phyloP scores from a whole-genome alignment of 768 basidiomycete genomes.

The Termitomyces sp. region DNA sequence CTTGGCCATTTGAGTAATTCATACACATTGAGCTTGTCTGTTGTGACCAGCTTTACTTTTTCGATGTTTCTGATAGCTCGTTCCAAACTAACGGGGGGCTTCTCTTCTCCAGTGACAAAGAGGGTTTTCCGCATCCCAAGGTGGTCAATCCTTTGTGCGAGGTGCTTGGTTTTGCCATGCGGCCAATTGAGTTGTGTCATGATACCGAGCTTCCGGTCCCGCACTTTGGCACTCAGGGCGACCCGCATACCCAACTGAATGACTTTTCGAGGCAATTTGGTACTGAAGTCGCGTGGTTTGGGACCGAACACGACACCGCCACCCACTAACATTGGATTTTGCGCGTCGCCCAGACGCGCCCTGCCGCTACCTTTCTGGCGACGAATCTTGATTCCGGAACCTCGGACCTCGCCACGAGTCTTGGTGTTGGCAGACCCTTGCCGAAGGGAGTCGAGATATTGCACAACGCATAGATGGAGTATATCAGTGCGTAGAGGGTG shows the following conservation, averaged over 20 bases:
- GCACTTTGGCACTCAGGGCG: conserved; percentile 81
- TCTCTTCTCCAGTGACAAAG: conserved; percentile 67
- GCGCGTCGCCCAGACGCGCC: conserved; percentile 87
- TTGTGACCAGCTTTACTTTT: conserved; percentile 61
- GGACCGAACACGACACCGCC: conserved; percentile 94
- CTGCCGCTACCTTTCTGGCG: conserved; percentile 89
- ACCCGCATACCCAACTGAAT: conserved; percentile 91
- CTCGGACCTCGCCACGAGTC: conserved; percentile 85
- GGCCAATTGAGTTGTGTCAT: conserved; percentile 74
- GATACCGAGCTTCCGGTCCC: conserved; percentile 71
- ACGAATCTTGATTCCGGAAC: conserved; percentile 86
- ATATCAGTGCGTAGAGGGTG: conserved; percentile 91
- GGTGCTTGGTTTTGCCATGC: conserved; percentile 65
- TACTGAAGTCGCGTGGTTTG: conserved; percentile 88
- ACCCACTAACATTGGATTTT: conserved; percentile 84
- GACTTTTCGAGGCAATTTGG: conserved; percentile 90
- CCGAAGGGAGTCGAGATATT: conserved; percentile 85
- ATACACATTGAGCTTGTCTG: conserved; percentile 72
- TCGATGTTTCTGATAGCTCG: conserved; percentile 71
- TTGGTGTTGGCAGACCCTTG: conserved; percentile 92
- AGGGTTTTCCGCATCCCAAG: conserved; percentile 73
- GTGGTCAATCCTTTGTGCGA: conserved; percentile 59
- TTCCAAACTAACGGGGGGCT: conserved; percentile 52
- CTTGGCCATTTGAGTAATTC: conserved; percentile 83
- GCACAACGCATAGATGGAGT: conserved; percentile 87